Evolutionary conservation across 2,329 filamentous ascomycete genomes (phyloP), one percentile per base, ranked within the genome.

Genomic region (Arthrobotrys sphaeroides): DNA sequence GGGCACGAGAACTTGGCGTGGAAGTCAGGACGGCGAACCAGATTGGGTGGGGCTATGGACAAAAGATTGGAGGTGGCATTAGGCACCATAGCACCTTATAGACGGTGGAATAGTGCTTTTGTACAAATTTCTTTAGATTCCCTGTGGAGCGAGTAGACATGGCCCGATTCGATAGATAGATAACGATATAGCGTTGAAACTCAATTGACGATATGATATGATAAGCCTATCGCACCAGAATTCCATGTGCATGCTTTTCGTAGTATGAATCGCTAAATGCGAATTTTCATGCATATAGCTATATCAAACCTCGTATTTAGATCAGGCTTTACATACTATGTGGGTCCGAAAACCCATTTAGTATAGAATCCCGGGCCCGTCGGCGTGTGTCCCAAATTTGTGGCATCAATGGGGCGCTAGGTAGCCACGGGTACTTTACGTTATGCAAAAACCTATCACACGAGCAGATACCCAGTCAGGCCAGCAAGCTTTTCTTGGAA

Each of bases 41-140:
- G 81, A 87, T 88, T 68, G 82, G 84, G 20, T 88, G 87, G 87
- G 85, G 85, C 0, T 88, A 87, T 77, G 83, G 73, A 2, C 70
- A 74, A 57, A 67, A 74, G 57, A 57, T 62, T n/a, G 70, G 62
- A 57, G 45, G 64, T 13, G 70, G 70, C 33, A 38, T 74, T 45
- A 67, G 55, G 55, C 38, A 68, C 20, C 70, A 74, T 40, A 68
- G 40, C 12, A 67, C 69, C 5, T 26, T 51, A 47, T 65, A 38
- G 18, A 47, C 9, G 24, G 18, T 16, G 57, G 31, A 28, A 59
- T 31, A n/a, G n/a, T 20, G 20, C 24, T 16, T 53, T 36, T 33
- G 28, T 33, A 33, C 5, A 33, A 33, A 33, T 33, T 33, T 5
- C 28, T 33, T 5, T 33, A 33, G 5, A 33, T 33, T 10, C 1